Evolutionary conservation across 176 grass and related monocot species (phyloP), one percentile per base, ranked within the genome.

Genomic region (Eremochloa ophiuroides): DNA sequence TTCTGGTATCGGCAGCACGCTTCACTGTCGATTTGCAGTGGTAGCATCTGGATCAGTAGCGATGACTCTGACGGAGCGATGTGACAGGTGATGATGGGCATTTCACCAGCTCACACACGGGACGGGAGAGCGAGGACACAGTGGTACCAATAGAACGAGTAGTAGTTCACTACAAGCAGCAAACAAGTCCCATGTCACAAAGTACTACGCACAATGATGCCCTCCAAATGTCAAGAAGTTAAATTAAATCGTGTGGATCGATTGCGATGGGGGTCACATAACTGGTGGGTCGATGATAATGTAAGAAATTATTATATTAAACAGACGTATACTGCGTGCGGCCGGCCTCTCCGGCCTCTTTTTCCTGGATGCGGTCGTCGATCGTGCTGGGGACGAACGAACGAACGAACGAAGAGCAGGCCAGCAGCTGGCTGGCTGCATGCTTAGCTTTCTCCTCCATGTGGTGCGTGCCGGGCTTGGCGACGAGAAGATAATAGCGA

Each of bases 401-500:
- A n/a, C n/a, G n/a, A n/a, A 12, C 53, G 22, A 25, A 38, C 34
- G 2, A n/a, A n/a, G 37, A 26, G 60, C 27, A 1, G 10, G 65
- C 34, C 20, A 20, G n/a, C 23, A 58, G 53, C 53, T 28, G 10
- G 9, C 17, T 51, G 14, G 15, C 14, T 48, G 16, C 15, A 2
- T 5, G 25, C 23, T 25, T 66, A 30, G 63, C 71, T 33, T 72
- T 78, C 65, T 25, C 71, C 62, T n/a, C 65, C 83, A 86, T 86
- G 88, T 78, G 83, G 76, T 61, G 73, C 61, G 43, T 80, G 82
- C 82, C 82, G 87, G 77, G 71, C 53, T 89, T 43, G 41, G 53
- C 63, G 87, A 84, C 75, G 74, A 71, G 29, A 47, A 50, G 67
- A 69, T 70, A 50, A 59, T 66, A 41, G 15, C 44, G 18, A 82